phyloP scores from a whole-genome alignment of 495 filamentous ascomycete genomes.

The Podospora anserina region DNA sequence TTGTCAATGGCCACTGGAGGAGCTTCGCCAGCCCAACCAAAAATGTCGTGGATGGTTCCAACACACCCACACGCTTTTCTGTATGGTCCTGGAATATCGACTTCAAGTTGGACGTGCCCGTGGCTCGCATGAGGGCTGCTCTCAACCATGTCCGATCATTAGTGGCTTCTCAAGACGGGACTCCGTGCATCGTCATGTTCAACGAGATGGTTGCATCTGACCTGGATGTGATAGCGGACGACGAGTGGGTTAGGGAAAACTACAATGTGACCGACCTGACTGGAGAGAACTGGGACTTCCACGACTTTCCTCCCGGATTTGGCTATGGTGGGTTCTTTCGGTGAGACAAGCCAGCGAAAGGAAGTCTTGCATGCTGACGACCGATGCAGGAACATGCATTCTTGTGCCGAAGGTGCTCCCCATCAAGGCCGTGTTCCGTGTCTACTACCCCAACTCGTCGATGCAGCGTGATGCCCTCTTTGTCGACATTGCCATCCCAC shows the following conservation, averaged over 20 bases:
- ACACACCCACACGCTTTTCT: constrained; percentile 13
- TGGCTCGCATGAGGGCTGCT: constrained; percentile 44
- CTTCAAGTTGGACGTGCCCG: constrained; percentile 37
- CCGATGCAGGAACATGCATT: constrained; percentile 50
- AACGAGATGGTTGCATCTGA: constrained; percentile 49
- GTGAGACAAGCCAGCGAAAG: not conserved
- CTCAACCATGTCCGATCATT: constrained; percentile 39
- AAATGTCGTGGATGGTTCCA: not conserved
- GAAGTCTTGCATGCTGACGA: not conserved
- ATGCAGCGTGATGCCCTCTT: constrained; percentile 54
- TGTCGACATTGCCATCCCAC: constrained; percentile 41
- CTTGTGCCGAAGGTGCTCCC: constrained; percentile 46
- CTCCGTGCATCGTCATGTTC: constrained; percentile 45
- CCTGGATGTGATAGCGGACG: constrained; percentile 37
- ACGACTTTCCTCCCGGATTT: constrained; percentile 15
- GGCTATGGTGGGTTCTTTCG: constrained; percentile 30
- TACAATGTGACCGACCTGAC: constrained; percentile 50
- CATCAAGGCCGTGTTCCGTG: constrained; percentile 43
- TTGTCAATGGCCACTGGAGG: not conserved
- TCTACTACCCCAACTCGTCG: constrained; percentile 39
- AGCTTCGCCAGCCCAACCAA: not conserved
- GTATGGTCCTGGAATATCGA: constrained; percentile 53
- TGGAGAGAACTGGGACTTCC: constrained; percentile 13
- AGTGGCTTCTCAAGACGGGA: constrained; percentile 12
- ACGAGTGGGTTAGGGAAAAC: constrained; percentile 41